Evolutionary conservation across 495 filamentous ascomycete genomes (phyloP).

Genomic region (Patellaria atrata): DNA sequence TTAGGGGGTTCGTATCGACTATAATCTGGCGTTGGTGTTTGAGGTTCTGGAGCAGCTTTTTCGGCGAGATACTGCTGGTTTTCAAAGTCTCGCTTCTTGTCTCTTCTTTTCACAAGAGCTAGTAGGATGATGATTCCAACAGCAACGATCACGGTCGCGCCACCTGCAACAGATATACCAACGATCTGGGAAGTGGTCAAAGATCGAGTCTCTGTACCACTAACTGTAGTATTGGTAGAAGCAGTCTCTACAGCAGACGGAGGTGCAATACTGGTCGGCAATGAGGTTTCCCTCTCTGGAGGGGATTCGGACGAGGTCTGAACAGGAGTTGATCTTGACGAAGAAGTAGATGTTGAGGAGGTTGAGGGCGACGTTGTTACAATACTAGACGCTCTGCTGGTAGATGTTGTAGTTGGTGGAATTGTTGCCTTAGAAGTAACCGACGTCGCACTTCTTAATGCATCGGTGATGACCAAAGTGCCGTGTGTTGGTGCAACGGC

Average conservation of each 20-base stretch:
- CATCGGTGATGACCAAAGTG: slow-evolving; percentile 14
- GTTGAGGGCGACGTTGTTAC: not conserved
- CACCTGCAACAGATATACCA: slow-evolving; percentile 19
- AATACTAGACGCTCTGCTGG: not conserved
- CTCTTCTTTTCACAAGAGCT: not conserved
- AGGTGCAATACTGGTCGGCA: slow-evolving; percentile 1
- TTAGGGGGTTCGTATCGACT: too few species aligned
- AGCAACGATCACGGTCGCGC: slow-evolving; percentile 15
- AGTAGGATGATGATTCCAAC: slow-evolving; percentile 16
- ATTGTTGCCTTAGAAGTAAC: too few species aligned
- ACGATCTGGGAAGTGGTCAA: slow-evolving; percentile 19
- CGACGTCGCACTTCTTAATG: not conserved
- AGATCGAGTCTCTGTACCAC: slow-evolving; percentile 5
- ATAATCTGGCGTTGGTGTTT: not conserved
- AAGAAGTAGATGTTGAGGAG: slow-evolving; percentile 1
- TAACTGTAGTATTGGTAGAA: not conserved
- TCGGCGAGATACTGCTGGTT: not conserved
- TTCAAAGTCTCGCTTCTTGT: not conserved
- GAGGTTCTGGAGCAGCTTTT: not conserved
- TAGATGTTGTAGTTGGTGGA: slow-evolving; percentile 1
- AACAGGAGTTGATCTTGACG: too few species aligned
- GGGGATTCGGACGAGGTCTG: not conserved
- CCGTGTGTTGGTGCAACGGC: slow-evolving; percentile 15
- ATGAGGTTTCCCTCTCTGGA: slow-evolving; percentile 1
- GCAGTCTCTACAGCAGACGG: slow-evolving; percentile 2